Percentiles rank a stretch among this genome's conserved stretches.
Conservation (phyloP, 257 asterid genomes). For the Jaltomata sinuosa region DNA sequence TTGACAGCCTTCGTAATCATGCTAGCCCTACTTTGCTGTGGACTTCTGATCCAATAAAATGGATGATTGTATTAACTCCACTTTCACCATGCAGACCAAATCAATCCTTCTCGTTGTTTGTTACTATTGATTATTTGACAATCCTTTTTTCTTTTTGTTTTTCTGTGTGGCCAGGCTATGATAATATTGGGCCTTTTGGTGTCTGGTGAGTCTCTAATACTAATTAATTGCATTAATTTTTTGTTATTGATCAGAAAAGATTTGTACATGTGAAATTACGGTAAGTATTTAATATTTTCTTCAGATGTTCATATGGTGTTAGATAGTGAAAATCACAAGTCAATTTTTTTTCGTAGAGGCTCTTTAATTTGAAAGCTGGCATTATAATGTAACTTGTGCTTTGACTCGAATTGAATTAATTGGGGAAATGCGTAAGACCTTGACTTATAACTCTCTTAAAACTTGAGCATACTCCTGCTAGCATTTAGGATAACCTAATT, state of each 20-base stretch:
- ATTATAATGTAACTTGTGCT: background rate
- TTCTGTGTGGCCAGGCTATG: constrained; percentile 45
- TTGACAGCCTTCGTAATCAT: background rate
- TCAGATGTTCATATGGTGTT: background rate
- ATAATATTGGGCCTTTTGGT: constrained; percentile 53
- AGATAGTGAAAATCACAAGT: background rate
- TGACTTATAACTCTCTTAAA: background rate
- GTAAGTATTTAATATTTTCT: background rate
- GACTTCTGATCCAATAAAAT: background rate
- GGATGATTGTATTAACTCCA: background rate
- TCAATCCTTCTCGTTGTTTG: background rate
- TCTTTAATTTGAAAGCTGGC: background rate
- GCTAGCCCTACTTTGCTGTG: background rate
- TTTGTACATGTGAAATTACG: background rate
- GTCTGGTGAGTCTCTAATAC: constrained; percentile 60
- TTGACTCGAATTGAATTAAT: background rate
- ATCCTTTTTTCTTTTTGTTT: constrained; percentile 12
- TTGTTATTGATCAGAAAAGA: background rate
- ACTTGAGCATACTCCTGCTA: background rate
- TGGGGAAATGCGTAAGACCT: background rate
- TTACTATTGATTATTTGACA: constrained; percentile 10
- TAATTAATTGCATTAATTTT: background rate
- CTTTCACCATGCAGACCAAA: background rate
- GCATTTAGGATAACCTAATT: background rate
- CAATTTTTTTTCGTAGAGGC: background rate